A percentile compares a stretch with the other conserved stretches of the same genome.
Conservation (phyloP, 169 alveolate genomes). For the Plasmodium vivax region DNA sequence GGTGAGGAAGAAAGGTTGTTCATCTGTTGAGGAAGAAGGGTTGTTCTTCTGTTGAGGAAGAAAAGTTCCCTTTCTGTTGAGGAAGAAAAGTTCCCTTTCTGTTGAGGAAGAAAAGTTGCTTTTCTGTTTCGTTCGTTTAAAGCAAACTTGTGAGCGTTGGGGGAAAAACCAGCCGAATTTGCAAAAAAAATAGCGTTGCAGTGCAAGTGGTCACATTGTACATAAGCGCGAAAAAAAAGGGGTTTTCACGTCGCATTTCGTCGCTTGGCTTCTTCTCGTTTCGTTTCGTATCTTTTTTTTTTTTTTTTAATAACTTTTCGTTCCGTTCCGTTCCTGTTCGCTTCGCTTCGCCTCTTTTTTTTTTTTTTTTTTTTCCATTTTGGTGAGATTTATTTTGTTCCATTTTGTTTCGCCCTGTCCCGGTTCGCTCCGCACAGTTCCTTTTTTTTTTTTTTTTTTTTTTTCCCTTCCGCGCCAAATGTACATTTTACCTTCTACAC, state of each 20-base stretch:
- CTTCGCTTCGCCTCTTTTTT: neutral
- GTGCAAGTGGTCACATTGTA: neutral
- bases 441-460: constrained; percentile 3
- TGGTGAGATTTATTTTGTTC: neutral
- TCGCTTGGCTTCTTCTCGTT: neutral
- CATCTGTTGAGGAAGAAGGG: too few relatives aligned
- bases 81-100: neutral
- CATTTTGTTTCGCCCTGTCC: neutral
- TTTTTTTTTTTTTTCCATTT: neutral
- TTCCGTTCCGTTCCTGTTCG: too few relatives aligned
- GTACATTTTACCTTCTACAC: neutral
- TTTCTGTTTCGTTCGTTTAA: neutral
- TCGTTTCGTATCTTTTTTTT: too few relatives aligned
- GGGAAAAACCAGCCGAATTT: neutral
- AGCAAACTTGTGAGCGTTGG: neutral
- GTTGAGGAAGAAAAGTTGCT: neutral
- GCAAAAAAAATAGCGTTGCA: neutral
- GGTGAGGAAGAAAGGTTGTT: too few relatives aligned
- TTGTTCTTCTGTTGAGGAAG: neutral
- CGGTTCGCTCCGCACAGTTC: neutral
- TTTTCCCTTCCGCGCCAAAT: neutral
- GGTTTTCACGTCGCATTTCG: neutral
- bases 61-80: neutral
- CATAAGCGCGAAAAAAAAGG: neutral
- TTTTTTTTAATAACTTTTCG: too few relatives aligned